Conservation (phyloP, 2,329 filamentous ascomycete genomes). For the Hypoxylon sp. region DNA sequence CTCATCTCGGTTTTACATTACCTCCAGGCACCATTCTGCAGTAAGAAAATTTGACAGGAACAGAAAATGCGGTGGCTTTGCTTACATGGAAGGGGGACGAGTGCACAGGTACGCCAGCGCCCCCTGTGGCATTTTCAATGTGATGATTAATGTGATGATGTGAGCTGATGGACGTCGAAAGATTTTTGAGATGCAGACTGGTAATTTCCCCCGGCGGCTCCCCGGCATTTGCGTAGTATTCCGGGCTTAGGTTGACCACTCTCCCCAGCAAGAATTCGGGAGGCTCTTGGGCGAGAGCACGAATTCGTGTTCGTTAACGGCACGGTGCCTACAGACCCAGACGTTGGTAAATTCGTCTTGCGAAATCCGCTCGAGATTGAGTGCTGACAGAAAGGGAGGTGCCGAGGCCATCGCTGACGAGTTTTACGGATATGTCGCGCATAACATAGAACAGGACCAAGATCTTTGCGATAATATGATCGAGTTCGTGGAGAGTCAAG, state of each 20-base stretch:
- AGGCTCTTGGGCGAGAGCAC: slow-evolving; percentile 45
- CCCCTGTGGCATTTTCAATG: slow-evolving; percentile 17
- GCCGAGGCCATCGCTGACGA: slow-evolving; percentile 44
- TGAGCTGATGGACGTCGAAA: slow-evolving; percentile 31
- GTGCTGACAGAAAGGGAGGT: slow-evolving; percentile 37
- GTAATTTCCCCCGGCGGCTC: slow-evolving; percentile 28
- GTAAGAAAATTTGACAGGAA: slow-evolving; percentile 5
- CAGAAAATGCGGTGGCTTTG: slow-evolving; percentile 38
- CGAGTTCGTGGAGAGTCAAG: slow-evolving; percentile 43
- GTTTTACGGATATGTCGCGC: slow-evolving; percentile 45
- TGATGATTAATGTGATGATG: no score
- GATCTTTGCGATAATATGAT: slow-evolving; percentile 46
- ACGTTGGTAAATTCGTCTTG: slow-evolving; percentile 37
- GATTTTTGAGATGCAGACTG: slow-evolving; percentile 50
- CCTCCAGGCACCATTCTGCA: slow-evolving; percentile 4
- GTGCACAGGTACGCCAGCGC: slow-evolving; percentile 45
- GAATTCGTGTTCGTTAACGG: slow-evolving; percentile 48
- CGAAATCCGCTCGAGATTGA: background rate
- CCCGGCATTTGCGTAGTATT: background rate
- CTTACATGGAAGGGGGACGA: slow-evolving; percentile 47
- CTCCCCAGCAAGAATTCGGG: slow-evolving; percentile 44
- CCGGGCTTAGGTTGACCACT: slow-evolving; percentile 25
- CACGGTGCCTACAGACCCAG: slow-evolving; percentile 43
- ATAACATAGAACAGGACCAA: slow-evolving; percentile 40
- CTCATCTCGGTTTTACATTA: slow-evolving; percentile 14